A percentile compares a stretch with the other conserved stretches of the same genome.
Conservation (phyloP, 1,284 basidiomycete genomes). For the Agaricales sp. region DNA sequence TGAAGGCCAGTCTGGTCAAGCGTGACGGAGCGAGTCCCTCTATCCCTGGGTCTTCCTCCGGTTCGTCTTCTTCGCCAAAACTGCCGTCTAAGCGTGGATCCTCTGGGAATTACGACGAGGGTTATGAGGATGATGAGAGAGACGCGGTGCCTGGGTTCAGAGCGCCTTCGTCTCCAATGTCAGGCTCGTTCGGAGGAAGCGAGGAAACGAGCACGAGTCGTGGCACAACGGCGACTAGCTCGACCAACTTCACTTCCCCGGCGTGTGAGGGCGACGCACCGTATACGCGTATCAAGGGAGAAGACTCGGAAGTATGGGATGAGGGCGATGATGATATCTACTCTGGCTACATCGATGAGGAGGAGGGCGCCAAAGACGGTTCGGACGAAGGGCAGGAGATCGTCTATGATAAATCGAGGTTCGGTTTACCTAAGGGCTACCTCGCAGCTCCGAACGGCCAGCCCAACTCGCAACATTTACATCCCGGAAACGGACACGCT, state of each 20-base stretch:
- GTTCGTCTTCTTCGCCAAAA: no score
- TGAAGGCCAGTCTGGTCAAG: not conserved
- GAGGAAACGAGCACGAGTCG: not conserved
- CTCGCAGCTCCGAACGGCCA: not conserved
- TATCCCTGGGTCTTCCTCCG: not conserved
- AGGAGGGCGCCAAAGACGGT: not conserved
- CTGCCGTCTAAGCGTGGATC: no score
- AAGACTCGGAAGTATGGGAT: not conserved
- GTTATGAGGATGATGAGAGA: not conserved
- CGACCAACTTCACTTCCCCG: not conserved
- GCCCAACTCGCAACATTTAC: not conserved
- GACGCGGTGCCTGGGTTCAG: not conserved
- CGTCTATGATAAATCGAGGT: not conserved
- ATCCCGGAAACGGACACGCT: not conserved
- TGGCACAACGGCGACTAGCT: not conserved
- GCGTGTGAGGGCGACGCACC: not conserved
- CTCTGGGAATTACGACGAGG: not conserved
- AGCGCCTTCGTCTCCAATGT: not conserved
- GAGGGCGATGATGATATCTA: not conserved
- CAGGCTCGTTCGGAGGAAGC: conserved; percentile 1
- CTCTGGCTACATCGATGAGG: not conserved
- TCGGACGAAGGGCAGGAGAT: not conserved
- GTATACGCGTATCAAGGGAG: not conserved
- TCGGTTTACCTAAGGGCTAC: not conserved
- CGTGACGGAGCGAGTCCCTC: not conserved